Base-by-base conservation (phyloP, 192 early-diverging fungal species). In the Helicostylum pulchrum region DNA sequence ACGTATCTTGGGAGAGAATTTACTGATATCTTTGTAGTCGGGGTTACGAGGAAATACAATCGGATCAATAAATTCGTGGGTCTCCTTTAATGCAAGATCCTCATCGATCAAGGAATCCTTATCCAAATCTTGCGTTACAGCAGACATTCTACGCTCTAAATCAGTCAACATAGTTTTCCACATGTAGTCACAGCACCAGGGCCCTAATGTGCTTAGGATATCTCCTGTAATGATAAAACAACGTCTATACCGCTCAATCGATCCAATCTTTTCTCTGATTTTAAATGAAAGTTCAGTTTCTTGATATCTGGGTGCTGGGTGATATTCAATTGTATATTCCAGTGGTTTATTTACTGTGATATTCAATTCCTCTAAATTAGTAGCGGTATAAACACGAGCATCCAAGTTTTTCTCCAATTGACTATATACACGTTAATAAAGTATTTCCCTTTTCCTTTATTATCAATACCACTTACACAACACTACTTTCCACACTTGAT, bases 101-200 rank as follows among this genome's bases (percentile, higher is more conserved):
- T 76, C 48, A 11, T 49, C 44, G 11, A 61, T n/a, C n/a, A 62
- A n/a, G 36, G 65, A 19, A 21, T 60, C n/a, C 12, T 48, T 23
- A 63, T 11, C 4, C 39, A 53, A 7, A 23, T 50, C 44, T 8
- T 53, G 31, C 4, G 62, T 53, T 7, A 53, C 50, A 2, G 26
- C 15, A 15, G 50, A 10, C 50, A 54, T 64, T 7, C 21, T 36
- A 8, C 17, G 61, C 21, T 43, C 65, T 61, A 23, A 78, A 64
- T 36, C 77, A 68, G 1, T 74, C 73, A 50, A 88, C 53, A 77
- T 62, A 23, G 67, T 66, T 46, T 82, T 77, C 80, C 92, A 88
- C 45, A 87, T 78, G 5, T 78, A 77, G 62, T 95, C 92, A 32
- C 85, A 81, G 17, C 88, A 88, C 87, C 91, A 94, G 2, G 90